These are phyloP conservation scores for Trichosporon coremiiforme DNA, from an alignment of 1,284 basidiomycete genomes.

Conservation along the genomic window DNA sequence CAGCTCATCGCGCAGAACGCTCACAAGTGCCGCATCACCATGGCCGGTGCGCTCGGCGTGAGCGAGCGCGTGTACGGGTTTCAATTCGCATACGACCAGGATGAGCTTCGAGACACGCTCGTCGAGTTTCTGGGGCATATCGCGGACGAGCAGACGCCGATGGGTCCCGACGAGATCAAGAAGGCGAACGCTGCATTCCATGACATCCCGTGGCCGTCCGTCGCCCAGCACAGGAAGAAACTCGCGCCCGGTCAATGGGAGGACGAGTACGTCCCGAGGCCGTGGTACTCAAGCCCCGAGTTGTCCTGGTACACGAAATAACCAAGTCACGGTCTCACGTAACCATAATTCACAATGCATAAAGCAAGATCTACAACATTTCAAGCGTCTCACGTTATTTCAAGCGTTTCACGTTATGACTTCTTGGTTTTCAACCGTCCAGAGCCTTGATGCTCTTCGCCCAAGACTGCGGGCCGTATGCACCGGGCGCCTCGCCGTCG, in stretches of 20 bases:
- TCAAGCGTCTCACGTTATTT: too few relatives aligned
- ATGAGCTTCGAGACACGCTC: background rate
- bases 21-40: background rate
- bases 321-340: background rate
- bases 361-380: background rate
- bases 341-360: background rate
- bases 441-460: slow-evolving; percentile 23
- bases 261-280: background rate
- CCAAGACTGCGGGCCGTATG: slow-evolving; percentile 24
- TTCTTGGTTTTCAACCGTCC: slow-evolving; percentile 1
- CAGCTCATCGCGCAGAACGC: slow-evolving; percentile 15
- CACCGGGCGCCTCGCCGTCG: slow-evolving; percentile 23
- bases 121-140: background rate
- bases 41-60: background rate
- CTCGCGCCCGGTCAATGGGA: background rate
- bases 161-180: background rate
- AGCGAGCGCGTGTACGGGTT: slow-evolving; percentile 3
- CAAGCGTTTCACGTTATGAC: too few relatives aligned
- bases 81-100: background rate
- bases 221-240: background rate
- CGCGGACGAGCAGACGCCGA: background rate
- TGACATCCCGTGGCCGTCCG: background rate
- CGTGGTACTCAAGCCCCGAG: background rate
- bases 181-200: background rate
- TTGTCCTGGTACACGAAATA: slow-evolving; percentile 1